Conservation (phyloP, 1,284 basidiomycete species). For the Cutaneotrichosporon spelunceum region DNA sequence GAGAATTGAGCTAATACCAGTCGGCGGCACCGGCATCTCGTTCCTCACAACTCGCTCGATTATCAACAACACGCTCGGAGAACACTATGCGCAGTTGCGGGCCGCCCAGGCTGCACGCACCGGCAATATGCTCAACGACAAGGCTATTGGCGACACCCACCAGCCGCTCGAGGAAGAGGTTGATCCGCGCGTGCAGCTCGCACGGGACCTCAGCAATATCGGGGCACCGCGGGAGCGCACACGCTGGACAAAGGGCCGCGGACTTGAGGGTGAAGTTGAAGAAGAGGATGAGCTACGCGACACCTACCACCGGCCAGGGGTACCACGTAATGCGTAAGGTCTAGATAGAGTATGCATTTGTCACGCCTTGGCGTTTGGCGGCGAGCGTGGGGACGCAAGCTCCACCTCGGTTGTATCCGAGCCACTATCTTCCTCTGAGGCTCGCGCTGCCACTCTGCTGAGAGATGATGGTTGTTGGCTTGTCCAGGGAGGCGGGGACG, state of each 20-base stretch:
- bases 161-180: background rate
- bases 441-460: background rate
- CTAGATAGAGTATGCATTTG: conserved; percentile 3
- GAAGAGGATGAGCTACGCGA: conserved; percentile 41
- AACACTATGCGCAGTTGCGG: conserved; percentile 10
- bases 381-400: background rate
- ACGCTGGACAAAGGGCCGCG: conserved; percentile 31
- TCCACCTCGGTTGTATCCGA: conserved; percentile 11
- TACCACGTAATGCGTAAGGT: conserved; percentile 24
- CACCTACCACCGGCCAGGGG: conserved; percentile 33
- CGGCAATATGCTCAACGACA: conserved; percentile 4
- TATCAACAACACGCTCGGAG: conserved; percentile 24
- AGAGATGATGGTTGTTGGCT: background rate
- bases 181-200: conserved; percentile 12
- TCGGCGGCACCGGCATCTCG: conserved; percentile 32
- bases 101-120: background rate
- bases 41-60: conserved; percentile 27
- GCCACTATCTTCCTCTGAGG: background rate
- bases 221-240: conserved; percentile 27
- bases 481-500: background rate
- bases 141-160: background rate
- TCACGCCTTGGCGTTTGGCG: background rate
- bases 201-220: conserved; percentile 11
- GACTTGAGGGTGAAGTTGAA: conserved; percentile 35
- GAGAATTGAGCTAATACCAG: conserved; percentile 15